Base-by-base conservation (phyloP, 768 basidiomycete genomes). In the Lactarius akahatsu region DNA sequence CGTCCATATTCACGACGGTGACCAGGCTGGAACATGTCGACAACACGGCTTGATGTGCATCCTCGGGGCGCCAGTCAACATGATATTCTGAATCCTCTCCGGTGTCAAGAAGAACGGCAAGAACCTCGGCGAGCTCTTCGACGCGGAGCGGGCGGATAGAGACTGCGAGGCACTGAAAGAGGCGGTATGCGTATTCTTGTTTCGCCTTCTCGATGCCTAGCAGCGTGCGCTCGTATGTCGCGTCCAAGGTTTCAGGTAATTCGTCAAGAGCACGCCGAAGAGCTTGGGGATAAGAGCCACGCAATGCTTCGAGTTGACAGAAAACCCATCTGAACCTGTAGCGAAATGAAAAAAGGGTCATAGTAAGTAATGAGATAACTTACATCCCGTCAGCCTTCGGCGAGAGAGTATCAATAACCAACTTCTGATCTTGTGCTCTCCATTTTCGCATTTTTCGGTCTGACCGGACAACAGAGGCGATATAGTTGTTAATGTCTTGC, bases 121-220 rank as follows among this genome's bases (percentile, higher is more conserved):
- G 64, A 9, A 65, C 18, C 28, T 65, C 64, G 2, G 59, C 64
- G 16, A 65, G 58, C 32, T 65, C 64, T 16, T 61, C 59, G 26
- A 65, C 52, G 23, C 32, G 58, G 18, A 65, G 59, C 2, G 64
- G 64, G 18, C 57, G 57, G 23, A 40, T 40, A 40, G 57, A 40
- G 10, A 58, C 32, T 1, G 23, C n/a, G 5, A 58, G 38, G 38
- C 57, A 58, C n/a, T 58, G 57, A 34, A 58, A 38, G 32, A 58
- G 32, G n/a, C 20, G n/a, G n/a, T 16, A 20, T 13, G 57, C 57
- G 13, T 40, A 40, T 23, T 10, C 10, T 40, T 13, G 23, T 40
- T 65, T 65, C 59, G 60, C 59, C 18, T 36, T 30, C n/a, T 65
- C 64, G 6, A 65, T 65, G 9, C 28, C 26, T 2, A 43, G 59